Evolutionary conservation across 495 filamentous ascomycete genomes (phyloP).

Genomic region (Neurospora sp.): DNA sequence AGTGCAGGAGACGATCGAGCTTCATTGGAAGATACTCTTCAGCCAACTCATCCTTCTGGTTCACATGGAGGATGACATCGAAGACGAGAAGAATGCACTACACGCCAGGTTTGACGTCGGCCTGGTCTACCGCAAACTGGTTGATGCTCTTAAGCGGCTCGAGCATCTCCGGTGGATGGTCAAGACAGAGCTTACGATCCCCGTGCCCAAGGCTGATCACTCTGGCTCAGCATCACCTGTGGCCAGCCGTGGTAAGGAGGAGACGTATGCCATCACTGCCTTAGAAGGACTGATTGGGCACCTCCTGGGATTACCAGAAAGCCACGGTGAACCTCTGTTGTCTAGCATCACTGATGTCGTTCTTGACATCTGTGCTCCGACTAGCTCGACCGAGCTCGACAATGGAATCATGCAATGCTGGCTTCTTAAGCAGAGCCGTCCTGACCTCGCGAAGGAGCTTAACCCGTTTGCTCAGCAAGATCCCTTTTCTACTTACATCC

Average conservation of each 20-base stretch:
- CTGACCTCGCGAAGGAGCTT: conserved; percentile 69
- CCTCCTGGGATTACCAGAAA: conserved; percentile 35
- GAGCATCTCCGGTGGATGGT: conserved; percentile 76
- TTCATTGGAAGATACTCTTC: conserved; percentile 59
- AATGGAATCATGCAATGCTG: conserved; percentile 54
- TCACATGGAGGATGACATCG: conserved; percentile 69
- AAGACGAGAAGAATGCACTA: conserved; percentile 47
- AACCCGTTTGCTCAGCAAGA: conserved; percentile 52
- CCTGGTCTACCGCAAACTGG: conserved; percentile 54
- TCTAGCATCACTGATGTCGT: conserved; percentile 42
- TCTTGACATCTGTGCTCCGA: conserved; percentile 41
- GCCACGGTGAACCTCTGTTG: conserved; percentile 25
- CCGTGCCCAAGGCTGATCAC: conserved; percentile 26
- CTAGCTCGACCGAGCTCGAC: conserved; percentile 40
- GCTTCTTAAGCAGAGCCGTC: conserved; percentile 56
- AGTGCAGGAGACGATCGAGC: conserved; percentile 64
- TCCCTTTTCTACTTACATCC: conserved; percentile 75
- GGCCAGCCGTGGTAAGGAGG: conserved; percentile 22
- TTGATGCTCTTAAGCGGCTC: conserved; percentile 59
- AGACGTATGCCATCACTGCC: conserved; percentile 34
- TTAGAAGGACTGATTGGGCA: conserved; percentile 41
- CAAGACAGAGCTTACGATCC: conserved; percentile 39
- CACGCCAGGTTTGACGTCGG: conserved; percentile 54
- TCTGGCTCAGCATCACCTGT: conserved; percentile 17
- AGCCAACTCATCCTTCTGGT: conserved; percentile 75